Conservation (phyloP, 331 rosid genomes). For the Quercus tomentella region DNA sequence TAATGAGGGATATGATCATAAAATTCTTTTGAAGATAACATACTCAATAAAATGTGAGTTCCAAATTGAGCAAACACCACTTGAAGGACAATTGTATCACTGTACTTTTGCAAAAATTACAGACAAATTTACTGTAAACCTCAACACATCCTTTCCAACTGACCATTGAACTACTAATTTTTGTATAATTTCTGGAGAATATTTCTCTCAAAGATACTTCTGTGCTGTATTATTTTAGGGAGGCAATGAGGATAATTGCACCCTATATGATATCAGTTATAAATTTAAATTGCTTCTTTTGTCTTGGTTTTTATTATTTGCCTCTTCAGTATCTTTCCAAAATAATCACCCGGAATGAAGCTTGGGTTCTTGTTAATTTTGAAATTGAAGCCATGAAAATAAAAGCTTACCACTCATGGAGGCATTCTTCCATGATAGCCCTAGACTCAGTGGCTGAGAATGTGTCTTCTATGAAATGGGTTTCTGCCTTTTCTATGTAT, state of each 20-base stretch:
- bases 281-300: background rate
- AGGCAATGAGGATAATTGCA: background rate
- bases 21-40: background rate
- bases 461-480: conserved; percentile 44
- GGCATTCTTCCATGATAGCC: conserved; percentile 45
- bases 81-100: background rate
- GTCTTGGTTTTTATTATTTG: background rate
- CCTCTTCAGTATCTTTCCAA: background rate
- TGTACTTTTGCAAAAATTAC: background rate
- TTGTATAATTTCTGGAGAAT: background rate
- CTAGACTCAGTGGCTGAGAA: conserved; percentile 39
- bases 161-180: background rate
- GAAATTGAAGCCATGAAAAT: background rate
- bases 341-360: background rate
- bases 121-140: background rate
- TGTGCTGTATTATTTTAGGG: background rate
- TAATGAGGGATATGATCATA: background rate
- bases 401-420: conserved; percentile 61
- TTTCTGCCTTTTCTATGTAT: conserved; percentile 42
- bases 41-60: background rate
- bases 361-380: background rate
- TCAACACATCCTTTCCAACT: background rate
- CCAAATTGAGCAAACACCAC: background rate
- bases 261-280: background rate
- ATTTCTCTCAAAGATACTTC: background rate